These are phyloP conservation scores for Auricularia heimuer DNA, from an alignment of 768 basidiomycete genomes.

Conservation along the genomic window DNA sequence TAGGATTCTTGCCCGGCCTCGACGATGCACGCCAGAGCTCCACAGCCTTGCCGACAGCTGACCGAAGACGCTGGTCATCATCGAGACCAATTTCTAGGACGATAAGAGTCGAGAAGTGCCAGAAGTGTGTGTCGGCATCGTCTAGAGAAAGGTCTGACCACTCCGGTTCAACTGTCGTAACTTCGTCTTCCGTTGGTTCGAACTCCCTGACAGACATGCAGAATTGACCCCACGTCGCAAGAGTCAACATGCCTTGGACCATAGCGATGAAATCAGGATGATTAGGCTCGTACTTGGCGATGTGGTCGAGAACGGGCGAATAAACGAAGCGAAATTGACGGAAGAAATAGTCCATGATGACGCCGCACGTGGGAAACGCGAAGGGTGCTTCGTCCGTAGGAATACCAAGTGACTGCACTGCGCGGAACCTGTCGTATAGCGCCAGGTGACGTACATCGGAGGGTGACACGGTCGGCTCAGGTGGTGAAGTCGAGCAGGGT, in stretches of 20 bases:
- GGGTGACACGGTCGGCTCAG: background rate
- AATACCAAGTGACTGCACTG: background rate
- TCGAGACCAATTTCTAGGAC: background rate
- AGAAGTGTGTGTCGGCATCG: background rate
- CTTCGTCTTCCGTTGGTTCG: background rate
- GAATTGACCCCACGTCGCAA: background rate
- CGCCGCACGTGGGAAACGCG: background rate
- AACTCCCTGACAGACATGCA: background rate
- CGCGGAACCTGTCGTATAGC: background rate
- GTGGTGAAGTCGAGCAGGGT: background rate
- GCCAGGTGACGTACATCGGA: background rate
- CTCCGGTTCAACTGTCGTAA: background rate
- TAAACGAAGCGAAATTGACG: background rate
- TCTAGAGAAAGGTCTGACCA: background rate
- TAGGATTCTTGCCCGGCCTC: background rate
- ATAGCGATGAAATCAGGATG: background rate
- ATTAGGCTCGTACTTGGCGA: background rate
- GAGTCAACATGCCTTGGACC: background rate
- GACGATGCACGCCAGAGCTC: background rate
- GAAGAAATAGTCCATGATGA: background rate
- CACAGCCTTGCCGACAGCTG: background rate
- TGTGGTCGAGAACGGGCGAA: background rate
- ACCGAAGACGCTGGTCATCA: background rate
- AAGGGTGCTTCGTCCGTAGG: background rate
- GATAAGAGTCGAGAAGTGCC: background rate